Conservation (phyloP, 164 flowering plant species). For the Vitis riparia region DNA sequence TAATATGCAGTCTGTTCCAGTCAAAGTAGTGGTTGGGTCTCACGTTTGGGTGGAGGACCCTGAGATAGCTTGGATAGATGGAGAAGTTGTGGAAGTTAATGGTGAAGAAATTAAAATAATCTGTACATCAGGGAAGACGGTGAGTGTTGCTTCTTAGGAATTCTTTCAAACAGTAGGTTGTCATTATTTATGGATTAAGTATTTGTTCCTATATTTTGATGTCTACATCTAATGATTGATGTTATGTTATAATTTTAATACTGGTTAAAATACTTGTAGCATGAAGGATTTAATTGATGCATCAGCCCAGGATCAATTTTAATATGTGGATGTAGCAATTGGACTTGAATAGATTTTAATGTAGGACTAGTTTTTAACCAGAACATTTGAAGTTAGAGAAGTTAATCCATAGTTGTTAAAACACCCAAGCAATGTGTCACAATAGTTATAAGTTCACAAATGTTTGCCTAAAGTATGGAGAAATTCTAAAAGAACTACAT, state of each 20-base stretch:
- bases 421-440: too few relatives aligned
- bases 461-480: too few relatives aligned
- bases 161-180: background rate
- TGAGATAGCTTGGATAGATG: conserved; percentile 82
- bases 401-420: background rate
- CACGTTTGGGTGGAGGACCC: conserved; percentile 88
- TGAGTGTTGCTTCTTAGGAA: conserved; percentile 26
- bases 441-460: too few relatives aligned
- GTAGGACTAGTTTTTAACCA: background rate
- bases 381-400: background rate
- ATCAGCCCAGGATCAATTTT: background rate
- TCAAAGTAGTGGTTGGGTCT: conserved; percentile 56
- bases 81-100: conserved; percentile 65
- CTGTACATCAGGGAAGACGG: conserved; percentile 66
- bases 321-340: background rate
- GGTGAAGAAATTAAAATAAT: conserved; percentile 51
- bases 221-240: background rate
- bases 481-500: too few relatives aligned
- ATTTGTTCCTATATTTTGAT: background rate
- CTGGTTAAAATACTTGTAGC: background rate
- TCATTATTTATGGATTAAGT: background rate
- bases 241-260: background rate
- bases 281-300: background rate
- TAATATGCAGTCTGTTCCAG: conserved; percentile 46
- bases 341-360: background rate